Evolutionary conservation across 257 asterid genomes (phyloP), one percentile per base, ranked within the genome.

Genomic region (Primulina huaijiensis): DNA sequence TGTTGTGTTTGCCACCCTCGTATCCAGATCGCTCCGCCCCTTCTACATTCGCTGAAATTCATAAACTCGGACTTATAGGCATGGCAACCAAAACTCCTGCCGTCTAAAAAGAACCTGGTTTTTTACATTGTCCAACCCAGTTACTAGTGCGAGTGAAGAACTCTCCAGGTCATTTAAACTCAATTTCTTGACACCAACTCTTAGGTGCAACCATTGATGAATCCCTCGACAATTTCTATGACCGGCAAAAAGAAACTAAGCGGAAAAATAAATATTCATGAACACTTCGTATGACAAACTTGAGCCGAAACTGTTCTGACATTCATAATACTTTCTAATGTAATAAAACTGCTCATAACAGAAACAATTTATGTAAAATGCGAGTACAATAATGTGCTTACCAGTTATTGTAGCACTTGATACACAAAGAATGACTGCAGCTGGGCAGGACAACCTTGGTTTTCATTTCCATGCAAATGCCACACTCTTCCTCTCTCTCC

Each of bases 401-500:
- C 99, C 99, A 93, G 84, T 80, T 72, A 59, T 77, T 82, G 64
- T 84, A 90, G 75, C 99, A 93, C 71, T 79, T 85, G 82, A 89
- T 72, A 67, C 99, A 93, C 79, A 93, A 74, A 17, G 97, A 86
- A 68, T 93, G 99, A 72, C 68, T 82, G 87, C 99, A 93, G 29
- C 76, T 71, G 25, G 99, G 97, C 38, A 93, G 78, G 62, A 93
- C 99, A 69, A 93, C 95, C 77, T 87, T 93, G 56, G 96, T 77
- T 21, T 83, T 71, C 82, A 89, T 74, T 78, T 90, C 97, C 97
- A 89, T 74, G 81, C 99, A 93, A 63, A 93, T 93, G 29, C 95
- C 97, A 59, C 99, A 93, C 79, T 93, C 97, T 79, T 93, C 97
- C 74, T 89, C 97, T 75, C 96, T 85, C 82, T 90, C 97, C 3